Evolutionary conservation across 179 eudicot genomes (phyloP).

Genomic region (Pouteria campechiana): DNA sequence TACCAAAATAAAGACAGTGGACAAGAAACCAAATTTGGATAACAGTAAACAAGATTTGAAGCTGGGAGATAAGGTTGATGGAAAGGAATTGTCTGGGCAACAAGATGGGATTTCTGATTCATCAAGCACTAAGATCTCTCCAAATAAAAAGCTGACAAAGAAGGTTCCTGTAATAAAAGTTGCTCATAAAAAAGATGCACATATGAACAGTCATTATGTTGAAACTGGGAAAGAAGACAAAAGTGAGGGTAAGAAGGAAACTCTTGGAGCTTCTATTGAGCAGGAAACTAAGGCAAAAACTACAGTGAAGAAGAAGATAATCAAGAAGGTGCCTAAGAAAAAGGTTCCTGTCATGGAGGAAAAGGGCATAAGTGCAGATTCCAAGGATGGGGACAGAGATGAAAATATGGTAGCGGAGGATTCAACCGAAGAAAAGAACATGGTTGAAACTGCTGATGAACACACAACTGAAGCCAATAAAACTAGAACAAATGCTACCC

Average conservation of each 20-base stretch:
- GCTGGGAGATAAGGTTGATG: slow-evolving; percentile 27
- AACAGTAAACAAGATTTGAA: slow-evolving; percentile 17
- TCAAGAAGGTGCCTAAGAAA: slow-evolving; percentile 62
- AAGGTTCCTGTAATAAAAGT: slow-evolving; percentile 25
- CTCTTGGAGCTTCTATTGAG: slow-evolving; percentile 15
- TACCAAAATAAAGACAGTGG: slow-evolving; percentile 51
- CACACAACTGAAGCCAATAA: slow-evolving; percentile 16
- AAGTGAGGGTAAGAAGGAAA: slow-evolving; percentile 23
- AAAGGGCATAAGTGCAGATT: slow-evolving; percentile 18
- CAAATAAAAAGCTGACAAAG: slow-evolving; percentile 49
- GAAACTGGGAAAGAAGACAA: slow-evolving; percentile 22
- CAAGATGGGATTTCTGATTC: slow-evolving; percentile 30
- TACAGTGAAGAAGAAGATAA: slow-evolving; percentile 58
- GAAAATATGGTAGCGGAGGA: slow-evolving; percentile 9
- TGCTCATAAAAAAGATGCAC: slow-evolving; percentile 20
- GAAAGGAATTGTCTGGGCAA: slow-evolving; percentile 27
- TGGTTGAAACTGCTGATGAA: slow-evolving; percentile 9
- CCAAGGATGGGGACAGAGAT: slow-evolving; percentile 10
- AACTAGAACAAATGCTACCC: slow-evolving; percentile 7
- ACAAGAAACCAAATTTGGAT: slow-evolving; percentile 25
- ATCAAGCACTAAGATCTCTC: slow-evolving; percentile 33
- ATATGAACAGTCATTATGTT: slow-evolving; percentile 10
- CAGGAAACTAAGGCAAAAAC: slow-evolving; percentile 37
- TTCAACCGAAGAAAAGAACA: slow-evolving; percentile 12
- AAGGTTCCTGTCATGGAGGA: slow-evolving; percentile 28